Evolutionary conservation across 1,139 yeast species (phyloP).

Genomic region (Candida labiduridarum): DNA sequence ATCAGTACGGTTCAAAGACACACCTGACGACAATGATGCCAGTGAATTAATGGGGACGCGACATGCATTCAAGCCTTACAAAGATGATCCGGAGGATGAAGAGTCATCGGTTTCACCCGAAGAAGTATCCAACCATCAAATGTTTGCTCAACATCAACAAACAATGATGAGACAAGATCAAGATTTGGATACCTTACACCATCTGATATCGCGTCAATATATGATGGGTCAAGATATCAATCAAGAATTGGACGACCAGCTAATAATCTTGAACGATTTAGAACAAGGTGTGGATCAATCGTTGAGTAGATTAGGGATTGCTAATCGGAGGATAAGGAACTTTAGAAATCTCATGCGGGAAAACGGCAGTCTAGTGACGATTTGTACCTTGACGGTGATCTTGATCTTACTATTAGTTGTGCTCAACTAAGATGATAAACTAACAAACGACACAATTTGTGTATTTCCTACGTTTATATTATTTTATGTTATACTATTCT

Average conservation of each 20-base stretch:
- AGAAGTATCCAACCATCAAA: constrained; percentile 39
- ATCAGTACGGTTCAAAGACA: constrained; percentile 58
- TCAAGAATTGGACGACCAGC: constrained; percentile 67
- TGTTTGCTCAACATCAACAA: constrained; percentile 72
- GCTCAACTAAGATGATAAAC: constrained; percentile 40
- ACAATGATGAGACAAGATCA: constrained; percentile 63
- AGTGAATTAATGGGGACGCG: constrained; percentile 26
- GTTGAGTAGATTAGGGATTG: constrained; percentile 52
- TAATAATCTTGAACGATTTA: constrained; percentile 68
- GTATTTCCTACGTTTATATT: not conserved
- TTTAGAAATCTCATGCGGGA: constrained; percentile 63
- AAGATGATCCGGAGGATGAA: constrained; percentile 36
- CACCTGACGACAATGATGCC: constrained; percentile 26
- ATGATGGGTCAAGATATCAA: constrained; percentile 66
- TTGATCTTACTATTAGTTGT: constrained; percentile 60
- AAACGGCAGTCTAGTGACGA: constrained; percentile 74
- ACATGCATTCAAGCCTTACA: constrained; percentile 40
- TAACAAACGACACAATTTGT: not conserved
- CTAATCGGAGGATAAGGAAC: constrained; percentile 53
- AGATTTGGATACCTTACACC: constrained; percentile 58
- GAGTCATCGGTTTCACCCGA: constrained; percentile 12
- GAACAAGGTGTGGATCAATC: constrained; percentile 67
- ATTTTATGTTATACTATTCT: not conserved
- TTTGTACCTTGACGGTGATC: constrained; percentile 61
- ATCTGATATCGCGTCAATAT: constrained; percentile 66